These are phyloP conservation scores for Diplodia sapinea DNA, from an alignment of 2,329 filamentous ascomycete genomes.

Conservation along the genomic window DNA sequence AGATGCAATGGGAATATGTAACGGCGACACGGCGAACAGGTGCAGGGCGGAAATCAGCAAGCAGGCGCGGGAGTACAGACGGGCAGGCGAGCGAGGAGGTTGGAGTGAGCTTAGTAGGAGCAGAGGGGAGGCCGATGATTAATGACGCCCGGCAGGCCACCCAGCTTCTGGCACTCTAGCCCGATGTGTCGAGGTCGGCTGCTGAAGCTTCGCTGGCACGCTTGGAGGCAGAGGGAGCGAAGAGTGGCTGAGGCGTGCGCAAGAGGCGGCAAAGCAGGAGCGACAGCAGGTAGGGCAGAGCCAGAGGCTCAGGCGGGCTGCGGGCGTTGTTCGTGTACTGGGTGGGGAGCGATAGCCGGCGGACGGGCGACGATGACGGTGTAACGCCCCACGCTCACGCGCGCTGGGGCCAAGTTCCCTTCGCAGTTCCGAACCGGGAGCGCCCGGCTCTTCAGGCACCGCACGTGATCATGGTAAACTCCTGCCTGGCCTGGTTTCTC, in stretches of 20 bases:
- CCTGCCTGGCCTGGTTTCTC: background rate
- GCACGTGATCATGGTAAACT: slow-evolving; percentile 12
- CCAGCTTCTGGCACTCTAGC: slow-evolving; percentile 24
- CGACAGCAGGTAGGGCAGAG: slow-evolving; percentile 12
- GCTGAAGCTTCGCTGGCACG: slow-evolving; percentile 25
- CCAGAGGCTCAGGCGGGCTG: slow-evolving; percentile 25
- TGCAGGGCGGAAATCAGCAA: background rate
- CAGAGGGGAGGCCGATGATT: slow-evolving; percentile 9
- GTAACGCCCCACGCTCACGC: slow-evolving; percentile 8
- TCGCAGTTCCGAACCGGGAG: background rate
- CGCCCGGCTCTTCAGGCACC: slow-evolving; percentile 12
- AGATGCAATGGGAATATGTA: background rate
- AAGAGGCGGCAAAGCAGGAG: slow-evolving; percentile 5
- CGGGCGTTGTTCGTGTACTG: background rate
- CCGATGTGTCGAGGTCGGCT: slow-evolving; percentile 18
- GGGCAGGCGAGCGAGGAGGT: background rate
- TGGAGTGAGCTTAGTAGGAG: slow-evolving; percentile 5
- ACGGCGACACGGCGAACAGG: background rate
- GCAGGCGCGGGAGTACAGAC: background rate
- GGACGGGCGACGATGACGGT: slow-evolving; percentile 6
- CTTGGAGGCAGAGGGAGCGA: slow-evolving; percentile 11
- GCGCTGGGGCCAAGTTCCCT: background rate
- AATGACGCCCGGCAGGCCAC: slow-evolving; percentile 25
- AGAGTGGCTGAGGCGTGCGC: background rate
- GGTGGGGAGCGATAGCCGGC: background rate